Base-by-base conservation (phyloP, 352 stramenopile genomes). In the Albugo laibachii region DNA sequence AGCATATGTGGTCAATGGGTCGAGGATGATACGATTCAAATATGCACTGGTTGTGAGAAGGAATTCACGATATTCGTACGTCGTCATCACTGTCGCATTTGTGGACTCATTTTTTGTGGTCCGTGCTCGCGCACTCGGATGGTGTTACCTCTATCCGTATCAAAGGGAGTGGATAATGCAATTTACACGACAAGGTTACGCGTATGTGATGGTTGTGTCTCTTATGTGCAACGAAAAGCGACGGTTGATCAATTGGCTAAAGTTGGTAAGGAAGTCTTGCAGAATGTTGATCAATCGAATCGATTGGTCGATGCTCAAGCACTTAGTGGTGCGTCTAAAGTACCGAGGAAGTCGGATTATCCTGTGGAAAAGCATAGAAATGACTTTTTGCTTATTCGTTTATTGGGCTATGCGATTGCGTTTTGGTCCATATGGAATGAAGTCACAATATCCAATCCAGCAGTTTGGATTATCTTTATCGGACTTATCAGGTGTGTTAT, bases 391-490 rank as follows among this genome's bases (percentile, higher is more conserved):
- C 12, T 80, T 18, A 69, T 64, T 15, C 83, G 69, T 11, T 66
- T 69, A 37, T 57, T 77, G 2, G 70, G 65, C 21, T 83, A 82
- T 12, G 68, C 62, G 0, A 58, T 63, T 38, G 66, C 71, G 1
- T 84, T 84, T 27, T 87, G 69, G 69, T 87, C 83, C 56, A 57
- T 87, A 11, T 83, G 80, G 55, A 72, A 83, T 51, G 71, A 84
- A 40, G 74, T 87, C 31, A 64, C 71, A 35, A 56, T 63, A 38
- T 66, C 66, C 12, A 87, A 87, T 48, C 71, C 71, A 4, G 74
- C 74, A 13, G 61, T 87, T 15, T 87, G 72, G 69, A 87, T 87
- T 39, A 52, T 87, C 19, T 52, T 83, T 16, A 58, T 61, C 2
- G 74, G 67, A 0, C 80, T 84, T 24, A 39, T 72, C 35, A 87